Conservation (phyloP, 345 rosid species). For the Eutrema heterophyllum region DNA sequence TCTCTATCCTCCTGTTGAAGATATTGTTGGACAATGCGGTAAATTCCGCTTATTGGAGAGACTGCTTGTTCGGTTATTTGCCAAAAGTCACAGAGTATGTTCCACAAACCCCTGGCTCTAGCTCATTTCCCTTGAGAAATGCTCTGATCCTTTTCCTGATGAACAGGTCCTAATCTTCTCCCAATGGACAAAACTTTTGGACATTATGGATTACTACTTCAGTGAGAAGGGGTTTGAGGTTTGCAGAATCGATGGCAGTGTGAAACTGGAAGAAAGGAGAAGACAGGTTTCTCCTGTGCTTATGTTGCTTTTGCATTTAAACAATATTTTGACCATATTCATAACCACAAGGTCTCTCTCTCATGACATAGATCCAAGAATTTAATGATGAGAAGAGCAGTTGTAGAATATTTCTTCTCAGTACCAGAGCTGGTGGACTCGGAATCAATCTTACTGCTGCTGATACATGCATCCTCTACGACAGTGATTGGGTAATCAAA, state of each 20-base stretch:
- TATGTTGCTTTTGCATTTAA: neutral
- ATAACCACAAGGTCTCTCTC: neutral
- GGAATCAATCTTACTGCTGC: constrained; percentile 98
- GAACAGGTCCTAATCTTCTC: constrained; percentile 75
- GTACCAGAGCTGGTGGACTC: constrained; percentile 97
- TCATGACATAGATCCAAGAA: constrained; percentile 56
- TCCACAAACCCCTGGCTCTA: neutral
- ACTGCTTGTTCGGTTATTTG: constrained; percentile 58
- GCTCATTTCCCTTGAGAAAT: constrained; percentile 3
- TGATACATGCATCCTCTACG: constrained; percentile 91
- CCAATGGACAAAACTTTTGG: constrained; percentile 89
- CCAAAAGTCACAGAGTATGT: constrained; percentile 73
- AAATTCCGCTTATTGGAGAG: constrained; percentile 80
- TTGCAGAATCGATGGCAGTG: constrained; percentile 87
- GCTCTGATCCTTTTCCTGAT: constrained; percentile 19
- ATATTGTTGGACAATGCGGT: constrained; percentile 86
- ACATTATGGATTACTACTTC: constrained; percentile 94
- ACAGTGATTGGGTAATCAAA: constrained; percentile 87
- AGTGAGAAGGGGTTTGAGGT: constrained; percentile 83
- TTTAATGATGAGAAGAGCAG: constrained; percentile 73
- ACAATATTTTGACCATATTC: neutral
- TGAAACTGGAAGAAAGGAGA: constrained; percentile 70
- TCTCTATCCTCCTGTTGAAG: constrained; percentile 71
- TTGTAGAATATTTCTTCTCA: constrained; percentile 71
- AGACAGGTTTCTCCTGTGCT: constrained; percentile 55